Conservation (phyloP, 1,284 basidiomycete genomes). For the Veloporphyrellus conicus region DNA sequence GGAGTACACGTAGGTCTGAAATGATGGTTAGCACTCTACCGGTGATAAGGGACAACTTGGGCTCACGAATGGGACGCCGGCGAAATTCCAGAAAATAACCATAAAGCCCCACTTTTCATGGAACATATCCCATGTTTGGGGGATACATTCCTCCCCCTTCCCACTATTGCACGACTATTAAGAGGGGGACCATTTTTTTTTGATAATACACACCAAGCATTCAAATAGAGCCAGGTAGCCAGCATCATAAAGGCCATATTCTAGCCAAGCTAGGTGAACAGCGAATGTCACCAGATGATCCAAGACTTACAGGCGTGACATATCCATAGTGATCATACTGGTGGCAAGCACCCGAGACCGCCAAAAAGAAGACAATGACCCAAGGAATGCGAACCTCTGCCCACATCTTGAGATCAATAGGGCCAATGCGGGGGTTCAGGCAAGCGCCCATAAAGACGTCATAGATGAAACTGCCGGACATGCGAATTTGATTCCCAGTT, state of each 20-base stretch:
- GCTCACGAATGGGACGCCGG: slow-evolving; percentile 82
- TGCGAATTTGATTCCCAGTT: slow-evolving; percentile 81
- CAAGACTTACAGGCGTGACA: slow-evolving; percentile 73
- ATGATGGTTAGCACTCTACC: slow-evolving; percentile 19
- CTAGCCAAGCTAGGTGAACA: slow-evolving; percentile 36
- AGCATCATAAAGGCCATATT: slow-evolving; percentile 98
- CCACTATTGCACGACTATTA: slow-evolving; percentile 36
- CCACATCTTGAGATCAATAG: slow-evolving; percentile 98
- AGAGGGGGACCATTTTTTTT: background rate
- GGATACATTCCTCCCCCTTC: slow-evolving; percentile 95
- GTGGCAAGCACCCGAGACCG: slow-evolving; percentile 90
- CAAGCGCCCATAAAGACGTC: slow-evolving; percentile 96
- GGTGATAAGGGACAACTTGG: background rate
- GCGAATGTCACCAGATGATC: background rate
- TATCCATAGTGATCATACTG: slow-evolving; percentile 93
- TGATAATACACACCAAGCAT: slow-evolving; percentile 70
- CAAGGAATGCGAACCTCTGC: slow-evolving; percentile 97
- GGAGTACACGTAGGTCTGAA: slow-evolving; percentile 91
- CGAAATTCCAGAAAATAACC: slow-evolving; percentile 98
- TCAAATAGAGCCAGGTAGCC: slow-evolving; percentile 94
- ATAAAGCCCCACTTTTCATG: slow-evolving; percentile 97
- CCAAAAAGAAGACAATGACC: slow-evolving; percentile 92
- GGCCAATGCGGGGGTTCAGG: slow-evolving; percentile 92
- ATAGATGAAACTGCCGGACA: slow-evolving; percentile 92
- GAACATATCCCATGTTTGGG: slow-evolving; percentile 99